Percentiles rank a stretch among this genome's conserved stretches.
These are phyloP conservation scores for Sclerotinia glacialis DNA, from an alignment of 2,329 filamentous ascomycete species.

Conservation along the genomic window DNA sequence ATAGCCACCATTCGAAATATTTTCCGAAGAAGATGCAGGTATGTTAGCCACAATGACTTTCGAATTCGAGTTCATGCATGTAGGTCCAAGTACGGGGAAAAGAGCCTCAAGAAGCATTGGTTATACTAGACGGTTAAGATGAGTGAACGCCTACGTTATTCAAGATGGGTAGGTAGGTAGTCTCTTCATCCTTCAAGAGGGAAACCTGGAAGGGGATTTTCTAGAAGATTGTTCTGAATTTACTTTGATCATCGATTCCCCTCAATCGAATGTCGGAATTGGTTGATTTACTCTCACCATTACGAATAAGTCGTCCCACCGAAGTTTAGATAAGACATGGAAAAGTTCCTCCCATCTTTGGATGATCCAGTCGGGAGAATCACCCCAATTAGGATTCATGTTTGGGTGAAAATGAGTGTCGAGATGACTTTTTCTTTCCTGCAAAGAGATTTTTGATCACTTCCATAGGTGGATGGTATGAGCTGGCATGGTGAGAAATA, in stretches of 20 bases:
- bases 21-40: constrained; percentile 1
- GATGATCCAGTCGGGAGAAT: neutral
- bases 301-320: neutral
- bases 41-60: constrained; percentile 12
- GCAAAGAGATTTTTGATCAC: constrained; percentile 8
- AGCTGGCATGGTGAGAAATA: constrained; percentile 16
- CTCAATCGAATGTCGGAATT: neutral
- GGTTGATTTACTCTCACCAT: neutral
- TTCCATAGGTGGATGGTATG: neutral
- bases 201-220: neutral
- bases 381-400: neutral
- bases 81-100: constrained; percentile 15
- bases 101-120: constrained; percentile 9
- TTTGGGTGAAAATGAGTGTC: neutral
- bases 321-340: constrained; percentile 8
- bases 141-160: neutral
- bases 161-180: neutral
- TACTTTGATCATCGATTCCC: neutral
- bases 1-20: neutral
- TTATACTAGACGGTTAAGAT: constrained; percentile 1
- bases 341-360: constrained; percentile 5
- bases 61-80: constrained; percentile 22
- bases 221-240: neutral
- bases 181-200: neutral
- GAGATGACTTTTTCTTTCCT: neutral